Evolutionary conservation across 2,329 filamentous ascomycete genomes (phyloP).

Genomic region (Magnaporthiopsis incrustans): DNA sequence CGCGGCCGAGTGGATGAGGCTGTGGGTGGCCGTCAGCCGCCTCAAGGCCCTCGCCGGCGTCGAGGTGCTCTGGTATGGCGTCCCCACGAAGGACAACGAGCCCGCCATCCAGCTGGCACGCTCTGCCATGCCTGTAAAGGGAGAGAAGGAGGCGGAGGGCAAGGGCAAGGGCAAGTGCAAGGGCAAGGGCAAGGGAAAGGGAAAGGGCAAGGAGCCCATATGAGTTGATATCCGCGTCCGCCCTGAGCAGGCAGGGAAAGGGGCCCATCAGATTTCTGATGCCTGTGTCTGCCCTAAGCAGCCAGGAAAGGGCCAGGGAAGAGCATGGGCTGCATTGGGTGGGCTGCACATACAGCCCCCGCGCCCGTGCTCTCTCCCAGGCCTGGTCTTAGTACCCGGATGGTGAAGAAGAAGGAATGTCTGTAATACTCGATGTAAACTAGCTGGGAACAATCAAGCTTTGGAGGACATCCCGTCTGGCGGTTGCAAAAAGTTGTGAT

Average conservation of each 20-base stretch:
- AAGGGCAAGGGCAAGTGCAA: background rate
- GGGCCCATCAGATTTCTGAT: background rate
- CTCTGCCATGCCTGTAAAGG: background rate
- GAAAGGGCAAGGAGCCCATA: background rate
- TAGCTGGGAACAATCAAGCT: no score
- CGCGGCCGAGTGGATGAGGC: background rate
- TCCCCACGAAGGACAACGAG: background rate
- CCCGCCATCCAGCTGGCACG: background rate
- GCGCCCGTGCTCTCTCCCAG: no score
- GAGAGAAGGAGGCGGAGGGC: no score
- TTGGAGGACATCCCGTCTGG: no score
- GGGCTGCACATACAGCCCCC: no score
- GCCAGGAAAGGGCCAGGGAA: background rate
- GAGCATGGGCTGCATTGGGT: background rate
- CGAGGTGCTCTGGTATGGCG: background rate
- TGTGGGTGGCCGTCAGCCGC: background rate
- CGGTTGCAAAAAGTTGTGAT: background rate
- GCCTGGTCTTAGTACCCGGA: no score
- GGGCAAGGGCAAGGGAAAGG: background rate
- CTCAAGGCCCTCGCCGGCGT: background rate
- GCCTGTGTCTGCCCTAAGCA: background rate
- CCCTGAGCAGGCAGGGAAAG: background rate
- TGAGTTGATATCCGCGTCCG: background rate
- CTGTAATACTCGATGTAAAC: no score
- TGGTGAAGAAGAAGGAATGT: no score